Base-by-base conservation (phyloP, 2,329 filamentous ascomycete species). In the Ambrosiella cleistominuta region DNA sequence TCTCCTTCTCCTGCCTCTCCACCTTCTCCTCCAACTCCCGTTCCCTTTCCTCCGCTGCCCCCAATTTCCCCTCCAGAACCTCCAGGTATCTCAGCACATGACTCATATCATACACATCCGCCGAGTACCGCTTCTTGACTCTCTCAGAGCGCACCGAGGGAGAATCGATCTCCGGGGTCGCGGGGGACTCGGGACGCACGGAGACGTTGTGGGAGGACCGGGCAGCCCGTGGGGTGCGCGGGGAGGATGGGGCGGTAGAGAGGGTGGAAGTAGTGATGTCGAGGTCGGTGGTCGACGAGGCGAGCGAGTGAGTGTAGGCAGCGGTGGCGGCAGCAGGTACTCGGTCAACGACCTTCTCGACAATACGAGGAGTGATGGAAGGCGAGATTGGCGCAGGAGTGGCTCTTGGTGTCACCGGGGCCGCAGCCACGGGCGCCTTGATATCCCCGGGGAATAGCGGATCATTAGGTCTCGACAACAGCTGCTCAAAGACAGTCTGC, bases 381-480 rank as follows among this genome's bases (percentile, higher is more conserved):
- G 2, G 27, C 27, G 27, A 27, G 27, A 27, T 27, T 27, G 27
- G 27, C 27, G 27, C 27, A 27, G 27, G 27, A 27, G 27, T 27
- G 27, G 27, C 27, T 27, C 27, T 27, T 5, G 3, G 27, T 5
- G 27, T 27, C 3, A 27, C 27, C 4, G 36, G n/a, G 47, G 47
- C 35, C 1, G 15, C n/a, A 27, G 38, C n/a, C 38, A 19, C 13
- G 37, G 52, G 38, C 3, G 42, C 13, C 4, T n/a, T 19, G 9
- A 51, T 9, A 40, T 57, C 44, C 5, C 57, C 53, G 37, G 60
- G 63, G 55, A 71, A 70, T 38, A 71, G 58, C 27, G 56, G 53
- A 36, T 69, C 66, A 11, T 64, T 60, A 1, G 70, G 69, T 59
- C 67, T 63, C 40, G 62, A 62, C 9, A 75, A 70, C 57, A 78